Evolutionary conservation across 2,329 filamentous ascomycete species (phyloP).

Genomic region (Shiraia sp.): DNA sequence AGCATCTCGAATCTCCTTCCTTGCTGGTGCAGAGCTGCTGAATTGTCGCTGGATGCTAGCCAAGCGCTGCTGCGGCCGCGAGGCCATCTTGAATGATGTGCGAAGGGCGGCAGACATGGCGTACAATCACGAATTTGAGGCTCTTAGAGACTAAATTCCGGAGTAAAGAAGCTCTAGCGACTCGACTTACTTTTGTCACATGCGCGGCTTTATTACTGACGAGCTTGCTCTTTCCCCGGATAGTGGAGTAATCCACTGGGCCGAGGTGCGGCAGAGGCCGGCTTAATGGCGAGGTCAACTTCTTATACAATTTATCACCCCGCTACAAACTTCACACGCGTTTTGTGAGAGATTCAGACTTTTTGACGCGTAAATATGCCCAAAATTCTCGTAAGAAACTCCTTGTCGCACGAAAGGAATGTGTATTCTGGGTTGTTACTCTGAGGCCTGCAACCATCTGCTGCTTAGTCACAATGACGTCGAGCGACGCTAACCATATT

Average conservation of each 20-base stretch:
- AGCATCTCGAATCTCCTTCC: slow-evolving; percentile 78
- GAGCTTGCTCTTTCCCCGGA: slow-evolving; percentile 21
- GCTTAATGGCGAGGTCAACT: slow-evolving; percentile 19
- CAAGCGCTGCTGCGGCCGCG: slow-evolving; percentile 41
- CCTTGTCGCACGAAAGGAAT: too few species aligned
- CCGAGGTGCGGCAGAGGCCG: slow-evolving; percentile 39
- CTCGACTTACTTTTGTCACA: slow-evolving; percentile 32
- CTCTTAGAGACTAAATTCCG: slow-evolving; percentile 5
- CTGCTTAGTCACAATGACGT: too few species aligned
- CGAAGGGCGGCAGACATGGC: slow-evolving; percentile 39
- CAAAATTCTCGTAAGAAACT: too few species aligned
- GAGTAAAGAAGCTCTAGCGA: slow-evolving; percentile 24
- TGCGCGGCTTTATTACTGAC: slow-evolving; percentile 27
- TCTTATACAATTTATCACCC: not conserved
- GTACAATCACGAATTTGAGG: slow-evolving; percentile 3
- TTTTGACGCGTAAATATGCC: too few species aligned
- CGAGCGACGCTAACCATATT: too few species aligned
- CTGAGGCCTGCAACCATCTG: too few species aligned
- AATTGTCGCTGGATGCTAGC: slow-evolving; percentile 45
- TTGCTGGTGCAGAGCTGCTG: slow-evolving; percentile 35
- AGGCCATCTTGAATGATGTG: slow-evolving; percentile 40
- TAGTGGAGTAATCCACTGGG: slow-evolving; percentile 26
- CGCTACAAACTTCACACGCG: too few species aligned
- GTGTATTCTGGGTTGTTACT: too few species aligned
- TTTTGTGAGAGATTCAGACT: too few species aligned